Conservation (phyloP, 495 filamentous ascomycete species). For the Penicillium steckii region DNA sequence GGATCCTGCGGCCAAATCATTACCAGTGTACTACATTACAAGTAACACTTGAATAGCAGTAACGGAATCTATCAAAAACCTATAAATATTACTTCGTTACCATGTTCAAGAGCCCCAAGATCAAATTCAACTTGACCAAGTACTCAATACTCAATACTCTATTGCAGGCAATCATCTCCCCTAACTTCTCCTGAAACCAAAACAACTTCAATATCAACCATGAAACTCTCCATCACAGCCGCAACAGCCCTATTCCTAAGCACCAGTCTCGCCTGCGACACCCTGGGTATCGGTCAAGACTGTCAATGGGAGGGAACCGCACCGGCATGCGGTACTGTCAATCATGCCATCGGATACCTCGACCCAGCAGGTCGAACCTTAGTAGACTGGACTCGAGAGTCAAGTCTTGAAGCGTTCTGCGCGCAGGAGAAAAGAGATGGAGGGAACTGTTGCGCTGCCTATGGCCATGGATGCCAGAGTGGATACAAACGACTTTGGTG, state of each 20-base stretch:
- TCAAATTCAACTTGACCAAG: no score
- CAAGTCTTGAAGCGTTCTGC: conserved; percentile 1
- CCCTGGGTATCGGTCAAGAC: conserved; percentile 3
- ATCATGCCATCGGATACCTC: conserved; percentile 4
- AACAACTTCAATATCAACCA: not conserved
- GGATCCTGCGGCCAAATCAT: not conserved
- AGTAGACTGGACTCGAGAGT: conserved; percentile 4
- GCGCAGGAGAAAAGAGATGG: not conserved
- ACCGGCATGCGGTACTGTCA: conserved; percentile 4
- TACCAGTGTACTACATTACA: no score
- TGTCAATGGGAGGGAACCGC: conserved; percentile 7
- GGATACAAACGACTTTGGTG: conserved; percentile 16
- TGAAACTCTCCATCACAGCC: not conserved
- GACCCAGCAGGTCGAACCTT: conserved; percentile 2
- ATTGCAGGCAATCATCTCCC: not conserved
- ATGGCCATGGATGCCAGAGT: conserved; percentile 7
- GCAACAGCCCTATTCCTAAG: not conserved
- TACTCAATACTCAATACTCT: no score
- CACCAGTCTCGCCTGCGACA: conserved; percentile 3
- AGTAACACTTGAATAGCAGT: no score
- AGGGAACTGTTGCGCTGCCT: conserved; percentile 5
- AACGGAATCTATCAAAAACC: no score
- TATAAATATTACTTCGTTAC: no score
- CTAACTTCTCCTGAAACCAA: no score
- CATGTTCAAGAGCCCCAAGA: no score